Evolutionary conservation across 148 eudicot species (phyloP).

Genomic region (Rhododendron mucronatum): DNA sequence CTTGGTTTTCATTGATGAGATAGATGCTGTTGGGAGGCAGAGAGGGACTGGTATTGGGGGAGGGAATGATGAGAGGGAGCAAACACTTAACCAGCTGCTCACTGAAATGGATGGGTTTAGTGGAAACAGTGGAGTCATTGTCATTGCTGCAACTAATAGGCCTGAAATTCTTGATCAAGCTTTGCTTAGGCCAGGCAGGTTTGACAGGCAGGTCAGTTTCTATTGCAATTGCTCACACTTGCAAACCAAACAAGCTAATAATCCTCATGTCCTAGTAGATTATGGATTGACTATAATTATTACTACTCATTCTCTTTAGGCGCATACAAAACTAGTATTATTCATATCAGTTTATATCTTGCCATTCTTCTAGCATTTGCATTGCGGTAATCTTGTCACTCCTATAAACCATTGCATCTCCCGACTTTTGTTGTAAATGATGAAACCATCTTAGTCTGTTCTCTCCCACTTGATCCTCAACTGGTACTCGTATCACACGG

Average conservation of each 20-base stretch:
- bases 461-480: neutral
- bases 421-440: neutral
- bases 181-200: conserved; percentile 69
- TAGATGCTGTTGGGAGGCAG: conserved; percentile 85
- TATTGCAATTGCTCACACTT: neutral
- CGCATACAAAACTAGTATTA: neutral
- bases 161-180: conserved; percentile 88
- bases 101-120: conserved; percentile 89
- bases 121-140: conserved; percentile 71
- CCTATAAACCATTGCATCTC: neutral
- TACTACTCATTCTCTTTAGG: neutral
- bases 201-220: conserved; percentile 30
- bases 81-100: conserved; percentile 73
- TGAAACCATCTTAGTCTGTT: neutral
- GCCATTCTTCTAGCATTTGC: neutral
- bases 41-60: conserved; percentile 93
- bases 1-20: conserved; percentile 79
- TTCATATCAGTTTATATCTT: neutral
- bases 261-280: neutral
- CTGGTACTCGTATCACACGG: neutral
- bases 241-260: neutral
- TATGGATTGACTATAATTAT: neutral
- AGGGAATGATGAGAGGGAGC: conserved; percentile 84
- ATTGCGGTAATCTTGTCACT: neutral
- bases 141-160: conserved; percentile 79